Evolutionary conservation across 2,329 filamentous ascomycete genomes (phyloP).

Genomic region (Dendrostoma leiphaemia): DNA sequence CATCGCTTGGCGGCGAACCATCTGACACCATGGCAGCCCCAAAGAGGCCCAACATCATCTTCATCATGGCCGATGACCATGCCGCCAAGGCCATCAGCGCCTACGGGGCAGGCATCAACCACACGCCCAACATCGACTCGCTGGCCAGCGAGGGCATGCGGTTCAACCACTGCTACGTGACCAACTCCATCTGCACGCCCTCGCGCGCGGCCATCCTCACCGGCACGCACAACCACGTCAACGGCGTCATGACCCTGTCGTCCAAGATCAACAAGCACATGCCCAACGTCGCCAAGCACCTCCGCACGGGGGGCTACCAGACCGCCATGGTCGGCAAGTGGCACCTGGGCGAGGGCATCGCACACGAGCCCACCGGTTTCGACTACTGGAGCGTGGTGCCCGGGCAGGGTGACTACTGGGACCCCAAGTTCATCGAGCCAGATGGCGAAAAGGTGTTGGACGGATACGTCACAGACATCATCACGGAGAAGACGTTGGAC

Average conservation of each 20-base stretch:
- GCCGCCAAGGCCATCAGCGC: conserved; percentile 46
- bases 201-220: conserved; percentile 48
- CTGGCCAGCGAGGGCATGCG: conserved; percentile 47
- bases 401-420: conserved; percentile 51
- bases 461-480: conserved; percentile 52
- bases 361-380: conserved; percentile 47
- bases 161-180: conserved; percentile 54
- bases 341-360: conserved; percentile 48
- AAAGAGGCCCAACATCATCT: conserved; percentile 38
- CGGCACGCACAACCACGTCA: conserved; percentile 52
- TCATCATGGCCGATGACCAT: conserved; percentile 56
- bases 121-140: conserved; percentile 50
- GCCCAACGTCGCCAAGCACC: conserved; percentile 50
- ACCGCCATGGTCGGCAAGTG: conserved; percentile 55
- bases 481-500: conserved; percentile 46
- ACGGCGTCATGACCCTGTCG: conserved; percentile 48
- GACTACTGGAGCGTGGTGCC: conserved; percentile 52
- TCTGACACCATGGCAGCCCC: background rate
- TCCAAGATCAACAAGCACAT: conserved; percentile 47
- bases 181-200: conserved; percentile 52
- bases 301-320: conserved; percentile 44
- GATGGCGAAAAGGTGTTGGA: conserved; percentile 28
- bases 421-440: conserved; percentile 46
- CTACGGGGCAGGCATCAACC: conserved; percentile 50
- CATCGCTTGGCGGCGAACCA: background rate